Evolutionary conservation across 106 monocot genomes (phyloP), one percentile per base, ranked within the genome.

Genomic region (Xerophyta viscosa): DNA sequence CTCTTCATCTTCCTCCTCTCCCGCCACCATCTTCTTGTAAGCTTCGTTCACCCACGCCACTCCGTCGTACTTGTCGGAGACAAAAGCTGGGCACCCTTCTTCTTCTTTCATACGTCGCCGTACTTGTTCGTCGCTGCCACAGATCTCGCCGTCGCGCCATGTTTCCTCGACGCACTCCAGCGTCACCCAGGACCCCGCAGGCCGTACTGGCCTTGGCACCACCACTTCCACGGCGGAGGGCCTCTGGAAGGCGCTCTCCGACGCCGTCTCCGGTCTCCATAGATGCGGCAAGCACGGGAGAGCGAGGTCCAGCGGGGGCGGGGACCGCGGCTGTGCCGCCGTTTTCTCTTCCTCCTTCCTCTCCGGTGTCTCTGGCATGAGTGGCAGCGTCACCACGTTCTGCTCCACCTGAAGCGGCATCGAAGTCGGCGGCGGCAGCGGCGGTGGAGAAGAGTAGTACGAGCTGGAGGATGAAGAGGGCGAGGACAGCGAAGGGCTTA

Each of bases 321-420:
- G 45, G n/a, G 37, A 22, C 24, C 39, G 27, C 56, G 24, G 24
- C 29, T 27, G 8, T 24, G 48, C 24, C 0, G 11, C 24, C 11
- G 7, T 20, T 20, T 27, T 11, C 21, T 14, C 31, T 26, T 43
- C 36, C 9, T 56, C 61, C 46, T 59, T 58, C 57, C 56, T 51
- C 48, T 68, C 71, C 56, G 84, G 84, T 50, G 68, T 68, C 52
- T 74, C 77, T 12, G 84, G 81, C 81, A 87, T 78, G 41, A 87
- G 67, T 10, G 74, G 78, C 4, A 85, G 77, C 43, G 84, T 85
- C n/a, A 81, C 53, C 27, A 63, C 30, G n/a, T n/a, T n/a, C n/a
- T n/a, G n/a, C n/a, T n/a, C n/a, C n/a, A n/a, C n/a, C n/a, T n/a
- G n/a, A n/a, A n/a, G n/a, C 24, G 52, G n/a, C 10, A 47, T 17